Percentiles rank a stretch among this genome's conserved stretches.
phyloP scores from a whole-genome alignment of 1,284 basidiomycete genomes.

The Rhodotorula sp. region DNA sequence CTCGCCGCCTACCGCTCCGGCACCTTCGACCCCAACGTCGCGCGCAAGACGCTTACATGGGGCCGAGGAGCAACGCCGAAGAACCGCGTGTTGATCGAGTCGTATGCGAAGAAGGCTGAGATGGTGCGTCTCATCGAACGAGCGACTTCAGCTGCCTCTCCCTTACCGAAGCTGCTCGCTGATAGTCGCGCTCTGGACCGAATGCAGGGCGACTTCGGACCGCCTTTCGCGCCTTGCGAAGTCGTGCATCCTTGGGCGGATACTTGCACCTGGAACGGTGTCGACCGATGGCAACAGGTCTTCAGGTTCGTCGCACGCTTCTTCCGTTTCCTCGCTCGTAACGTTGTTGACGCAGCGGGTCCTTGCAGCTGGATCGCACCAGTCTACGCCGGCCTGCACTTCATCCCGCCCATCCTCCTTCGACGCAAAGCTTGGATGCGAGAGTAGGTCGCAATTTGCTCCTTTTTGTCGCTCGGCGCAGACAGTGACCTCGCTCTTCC shows the following conservation, averaged over 20 bases:
- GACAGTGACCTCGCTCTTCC: not conserved
- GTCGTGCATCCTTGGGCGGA: constrained; percentile 78
- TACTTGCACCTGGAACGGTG: constrained; percentile 59
- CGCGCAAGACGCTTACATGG: constrained; percentile 59
- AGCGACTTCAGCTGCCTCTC: too few relatives aligned
- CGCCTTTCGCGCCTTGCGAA: constrained; percentile 61
- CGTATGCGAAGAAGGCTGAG: constrained; percentile 27
- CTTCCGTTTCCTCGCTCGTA: too few relatives aligned
- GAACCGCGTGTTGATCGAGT: constrained; percentile 37
- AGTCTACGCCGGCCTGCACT: constrained; percentile 82
- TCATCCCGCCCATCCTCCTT: constrained; percentile 62
- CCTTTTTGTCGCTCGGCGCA: not conserved
- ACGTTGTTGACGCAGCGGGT: not conserved
- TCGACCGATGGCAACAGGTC: constrained; percentile 75
- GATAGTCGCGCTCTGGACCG: not conserved
- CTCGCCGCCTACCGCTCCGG: constrained; percentile 51
- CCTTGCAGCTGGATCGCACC: constrained; percentile 63
- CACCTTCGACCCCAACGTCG: constrained; percentile 57
- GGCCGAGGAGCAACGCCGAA: constrained; percentile 51
- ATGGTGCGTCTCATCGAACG: not conserved
- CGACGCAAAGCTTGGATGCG: constrained; percentile 58
- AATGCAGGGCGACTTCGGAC: constrained; percentile 46
- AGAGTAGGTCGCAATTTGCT: constrained; percentile 59
- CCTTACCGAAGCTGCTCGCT: too few relatives aligned
- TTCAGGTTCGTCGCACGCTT: constrained; percentile 53